phyloP scores from a whole-genome alignment of 169 alveolate genomes.

The Eimeria zaria region DNA sequence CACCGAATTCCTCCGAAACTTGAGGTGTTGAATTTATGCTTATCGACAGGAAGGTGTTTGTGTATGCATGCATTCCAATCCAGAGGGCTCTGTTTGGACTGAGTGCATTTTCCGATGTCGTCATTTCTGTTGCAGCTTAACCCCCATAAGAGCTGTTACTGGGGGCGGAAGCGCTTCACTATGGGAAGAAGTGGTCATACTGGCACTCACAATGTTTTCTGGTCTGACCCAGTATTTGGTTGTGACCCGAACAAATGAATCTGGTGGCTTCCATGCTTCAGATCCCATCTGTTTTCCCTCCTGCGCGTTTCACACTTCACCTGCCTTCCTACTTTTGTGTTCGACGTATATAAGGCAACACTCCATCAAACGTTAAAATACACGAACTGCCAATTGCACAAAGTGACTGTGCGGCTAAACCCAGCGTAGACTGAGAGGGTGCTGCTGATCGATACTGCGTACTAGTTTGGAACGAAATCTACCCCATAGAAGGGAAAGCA shows the following conservation, averaged over 20 bases:
- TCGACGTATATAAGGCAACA: not conserved
- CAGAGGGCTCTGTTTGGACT: not conserved
- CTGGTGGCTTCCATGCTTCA: constrained; percentile 91
- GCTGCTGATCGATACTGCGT: not conserved
- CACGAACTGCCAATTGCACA: not conserved
- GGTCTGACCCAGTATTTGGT: constrained; percentile 91
- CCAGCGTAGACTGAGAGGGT: not conserved
- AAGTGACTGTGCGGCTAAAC: not conserved
- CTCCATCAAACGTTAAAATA: not conserved
- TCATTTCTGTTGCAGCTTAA: not conserved
- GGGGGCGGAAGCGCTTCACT: not conserved
- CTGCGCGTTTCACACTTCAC: not conserved
- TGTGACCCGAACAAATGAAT: constrained; percentile 89
- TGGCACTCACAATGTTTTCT: constrained; percentile 86
- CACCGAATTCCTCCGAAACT: not conserved
- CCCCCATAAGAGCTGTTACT: not conserved
- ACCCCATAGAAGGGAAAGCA: constrained; percentile 88
- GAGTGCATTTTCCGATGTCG: not conserved
- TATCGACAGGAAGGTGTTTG: not conserved
- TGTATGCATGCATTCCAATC: not conserved
- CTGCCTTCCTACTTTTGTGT: not conserved
- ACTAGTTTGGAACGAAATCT: constrained; percentile 84
- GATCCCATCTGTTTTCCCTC: constrained; percentile 26
- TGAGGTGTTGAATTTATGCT: not conserved
- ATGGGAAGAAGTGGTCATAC: not conserved